Percentiles rank a stretch among this genome's conserved stretches.
Evolutionary conservation across 495 filamentous ascomycete genomes (phyloP).

Genomic region (Amphirosellinia nigrospora): DNA sequence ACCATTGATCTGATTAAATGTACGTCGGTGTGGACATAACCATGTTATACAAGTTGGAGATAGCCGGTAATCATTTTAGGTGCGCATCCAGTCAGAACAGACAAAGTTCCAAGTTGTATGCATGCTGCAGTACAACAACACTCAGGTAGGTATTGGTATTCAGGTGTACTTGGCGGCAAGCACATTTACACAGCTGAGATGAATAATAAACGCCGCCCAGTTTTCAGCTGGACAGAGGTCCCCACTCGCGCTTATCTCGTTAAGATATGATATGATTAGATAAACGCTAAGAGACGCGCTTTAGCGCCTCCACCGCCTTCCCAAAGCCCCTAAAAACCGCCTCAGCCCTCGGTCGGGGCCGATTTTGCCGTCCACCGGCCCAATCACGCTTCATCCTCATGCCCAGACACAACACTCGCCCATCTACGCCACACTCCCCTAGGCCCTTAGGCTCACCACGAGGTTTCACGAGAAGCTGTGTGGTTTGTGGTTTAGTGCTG

Average conservation of each 20-base stretch:
- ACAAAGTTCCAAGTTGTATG: background rate
- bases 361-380: constrained; percentile 4
- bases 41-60: background rate
- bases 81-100: background rate
- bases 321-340: constrained; percentile 3
- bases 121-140: constrained; percentile 14
- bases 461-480: background rate
- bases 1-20: background rate
- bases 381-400: constrained; percentile 14
- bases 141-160: too few relatives aligned
- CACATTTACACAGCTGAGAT: constrained; percentile 11
- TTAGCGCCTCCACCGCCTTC: constrained; percentile 21
- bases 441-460: background rate
- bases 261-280: background rate
- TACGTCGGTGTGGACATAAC: constrained; percentile 5
- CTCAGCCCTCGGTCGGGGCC: background rate
- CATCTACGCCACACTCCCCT: background rate
- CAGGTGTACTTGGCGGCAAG: background rate
- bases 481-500: background rate
- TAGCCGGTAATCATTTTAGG: background rate
- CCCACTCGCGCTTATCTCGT: background rate
- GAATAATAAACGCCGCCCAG: constrained; percentile 10
- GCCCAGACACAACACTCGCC: background rate
- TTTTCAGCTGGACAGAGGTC: constrained; percentile 3
- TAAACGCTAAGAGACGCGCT: constrained; percentile 2